phyloP scores from a whole-genome alignment of 345 rosid genomes.

The Aurinia saxatilis region DNA sequence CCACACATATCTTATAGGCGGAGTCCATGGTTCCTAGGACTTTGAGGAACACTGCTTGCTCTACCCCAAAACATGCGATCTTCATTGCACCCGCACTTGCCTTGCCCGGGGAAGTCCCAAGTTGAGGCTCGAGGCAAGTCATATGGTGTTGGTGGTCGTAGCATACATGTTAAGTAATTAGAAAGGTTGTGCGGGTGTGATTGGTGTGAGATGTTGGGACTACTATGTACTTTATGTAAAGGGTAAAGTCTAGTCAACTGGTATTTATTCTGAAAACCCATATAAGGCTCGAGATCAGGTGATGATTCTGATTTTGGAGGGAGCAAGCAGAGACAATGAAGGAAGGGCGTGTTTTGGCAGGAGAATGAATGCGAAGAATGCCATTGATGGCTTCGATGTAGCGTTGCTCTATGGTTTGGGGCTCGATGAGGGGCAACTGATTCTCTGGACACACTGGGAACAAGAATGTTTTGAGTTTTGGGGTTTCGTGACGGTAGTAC shows the following conservation, averaged over 20 bases:
- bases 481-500: conserved; percentile 43
- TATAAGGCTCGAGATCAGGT: too few relatives aligned
- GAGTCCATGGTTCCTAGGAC: conserved; percentile 34
- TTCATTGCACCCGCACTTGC: too few relatives aligned
- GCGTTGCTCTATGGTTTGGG: conserved; percentile 48
- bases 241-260: conserved; percentile 29
- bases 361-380: too few relatives aligned
- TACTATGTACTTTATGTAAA: conserved; percentile 63
- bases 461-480: conserved; percentile 58
- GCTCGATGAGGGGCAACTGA: conserved; percentile 35
- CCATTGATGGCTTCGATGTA: conserved; percentile 86
- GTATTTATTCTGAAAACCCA: too few relatives aligned
- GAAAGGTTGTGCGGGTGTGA: conserved; percentile 11
- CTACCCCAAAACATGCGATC: conserved; percentile 29
- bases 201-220: conserved; percentile 49
- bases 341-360: too few relatives aligned
- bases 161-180: conserved; percentile 22
- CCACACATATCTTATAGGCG: not conserved
- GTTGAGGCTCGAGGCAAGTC: too few relatives aligned
- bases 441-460: conserved; percentile 55
- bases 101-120: too few relatives aligned
- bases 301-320: too few relatives aligned
- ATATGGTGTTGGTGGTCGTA: conserved; percentile 25
- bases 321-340: too few relatives aligned
- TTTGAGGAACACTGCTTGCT: conserved; percentile 44